Base-by-base conservation (phyloP, 2,329 filamentous ascomycete species). In the Rhynchosporium graminicola region DNA sequence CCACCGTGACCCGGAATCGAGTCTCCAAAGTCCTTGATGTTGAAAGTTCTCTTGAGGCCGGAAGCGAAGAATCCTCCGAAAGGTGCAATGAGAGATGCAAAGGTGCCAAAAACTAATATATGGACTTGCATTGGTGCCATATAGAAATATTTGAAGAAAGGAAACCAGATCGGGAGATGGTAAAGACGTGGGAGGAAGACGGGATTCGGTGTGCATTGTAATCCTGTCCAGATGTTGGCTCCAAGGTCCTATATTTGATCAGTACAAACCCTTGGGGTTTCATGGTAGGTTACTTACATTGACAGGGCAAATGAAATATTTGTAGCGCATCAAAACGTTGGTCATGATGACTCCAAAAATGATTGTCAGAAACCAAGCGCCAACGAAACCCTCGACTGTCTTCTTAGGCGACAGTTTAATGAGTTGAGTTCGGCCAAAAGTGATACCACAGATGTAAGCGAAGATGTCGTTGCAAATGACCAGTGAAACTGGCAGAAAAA, bases 391-490 rank as follows among this genome's bases (percentile, higher is more conserved):
- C 77, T 99, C 95, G 46, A 98, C 95, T 0, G 95, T 99, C 86
- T 99, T 99, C 82, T 99, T 99, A 42, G 95, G 95, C 1, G 93
- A 98, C 52, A 99, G 83, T 79, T 98, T 96, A 80, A 99, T 99
- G 68, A 99, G 86, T 76, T 97, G 95, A 2, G 95, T 98, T 61
- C 92, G 87, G 57, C 95, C 95, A 76, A 99, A 97, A 28, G 93
- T 94, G 74, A 99, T 98, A 64, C 95, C 95, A 76, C 93, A 97
- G 65, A 99, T 87, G 76, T 99, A 99, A 71, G 95, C 95, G 73
- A 96, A 98, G 68, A 99, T 99, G 75, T 99, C 95, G 77, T 99
- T 99, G 67, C 91, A 97, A 75, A 99, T 97, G 76, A 99, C 95
- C 71, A 99, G 85, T 59, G 92, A 89, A 7, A 92, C 93, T 7